Percentiles rank a stretch among this genome's conserved stretches.
These are phyloP conservation scores for Cyanophora paradoxa DNA, from an alignment of 78 protist genomes.

Conservation along the genomic window DNA sequence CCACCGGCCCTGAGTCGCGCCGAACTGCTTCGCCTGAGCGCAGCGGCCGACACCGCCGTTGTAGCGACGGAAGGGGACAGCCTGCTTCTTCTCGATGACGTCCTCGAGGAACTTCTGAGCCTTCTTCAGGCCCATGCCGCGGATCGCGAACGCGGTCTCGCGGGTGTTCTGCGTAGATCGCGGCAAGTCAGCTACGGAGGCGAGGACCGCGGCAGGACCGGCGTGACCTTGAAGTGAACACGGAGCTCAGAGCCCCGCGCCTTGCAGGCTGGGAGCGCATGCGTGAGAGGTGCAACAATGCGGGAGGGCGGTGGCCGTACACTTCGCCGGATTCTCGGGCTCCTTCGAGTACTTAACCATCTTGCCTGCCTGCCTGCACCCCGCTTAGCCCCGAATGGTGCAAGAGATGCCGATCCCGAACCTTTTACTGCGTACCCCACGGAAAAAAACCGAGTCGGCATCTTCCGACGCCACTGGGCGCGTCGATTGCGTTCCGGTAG, in stretches of 20 bases:
- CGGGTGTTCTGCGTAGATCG: slow-evolving; percentile 76
- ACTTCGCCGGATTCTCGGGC: slow-evolving; percentile 19
- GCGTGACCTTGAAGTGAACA: slow-evolving; percentile 93
- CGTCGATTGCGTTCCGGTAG: too few species aligned
- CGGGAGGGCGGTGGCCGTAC: not conserved
- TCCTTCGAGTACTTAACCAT: slow-evolving; percentile 38
- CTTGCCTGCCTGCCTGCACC: too few species aligned
- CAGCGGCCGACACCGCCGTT: slow-evolving; percentile 48
- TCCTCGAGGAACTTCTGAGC: slow-evolving; percentile 44
- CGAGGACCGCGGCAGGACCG: not conserved
- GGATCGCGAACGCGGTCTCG: slow-evolving; percentile 75
- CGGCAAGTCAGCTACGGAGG: not conserved
- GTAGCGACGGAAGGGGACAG: slow-evolving; percentile 59
- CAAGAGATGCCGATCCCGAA: too few species aligned
- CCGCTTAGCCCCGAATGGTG: too few species aligned
- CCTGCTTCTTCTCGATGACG: slow-evolving; percentile 53
- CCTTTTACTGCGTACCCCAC: too few species aligned
- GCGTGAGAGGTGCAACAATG: not conserved
- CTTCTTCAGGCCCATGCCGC: slow-evolving; percentile 28
- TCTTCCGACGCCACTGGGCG: too few species aligned
- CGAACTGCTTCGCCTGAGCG: slow-evolving; percentile 39
- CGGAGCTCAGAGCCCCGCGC: slow-evolving; percentile 85
- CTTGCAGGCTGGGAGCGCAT: slow-evolving; percentile 55
- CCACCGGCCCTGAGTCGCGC: slow-evolving; percentile 6
- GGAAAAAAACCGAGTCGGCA: too few species aligned